Evolutionary conservation across 2,329 filamentous ascomycete genomes (phyloP).

Genomic region (Metarhizium humberi): DNA sequence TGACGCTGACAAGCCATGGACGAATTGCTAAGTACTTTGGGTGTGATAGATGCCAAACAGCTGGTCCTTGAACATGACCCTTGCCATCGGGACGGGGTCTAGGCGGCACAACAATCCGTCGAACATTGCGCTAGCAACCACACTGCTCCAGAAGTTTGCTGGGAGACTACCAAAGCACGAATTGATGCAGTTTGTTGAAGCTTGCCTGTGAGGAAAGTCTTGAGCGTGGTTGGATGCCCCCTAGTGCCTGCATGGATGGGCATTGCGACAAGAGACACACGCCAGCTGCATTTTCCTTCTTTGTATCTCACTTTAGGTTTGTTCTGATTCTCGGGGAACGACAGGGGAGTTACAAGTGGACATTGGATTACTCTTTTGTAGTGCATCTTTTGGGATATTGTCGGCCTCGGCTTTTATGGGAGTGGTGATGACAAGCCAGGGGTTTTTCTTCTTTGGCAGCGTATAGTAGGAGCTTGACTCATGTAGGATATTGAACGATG

Average conservation of each 20-base stretch:
- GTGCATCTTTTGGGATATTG: not conserved
- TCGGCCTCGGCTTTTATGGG: not conserved
- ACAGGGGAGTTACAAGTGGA: not conserved
- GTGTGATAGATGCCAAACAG: constrained; percentile 13
- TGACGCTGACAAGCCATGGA: not conserved
- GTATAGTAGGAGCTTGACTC: not conserved
- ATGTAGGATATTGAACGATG: not conserved
- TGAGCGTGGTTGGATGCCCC: not conserved
- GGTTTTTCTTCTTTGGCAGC: not conserved
- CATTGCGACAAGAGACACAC: not conserved
- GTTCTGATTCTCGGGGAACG: not conserved
- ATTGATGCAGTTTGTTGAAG: constrained; percentile 15
- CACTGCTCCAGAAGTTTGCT: constrained; percentile 15
- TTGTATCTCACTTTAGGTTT: not conserved
- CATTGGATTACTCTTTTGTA: not conserved
- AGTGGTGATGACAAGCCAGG: not conserved
- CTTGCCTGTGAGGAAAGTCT: constrained; percentile 12
- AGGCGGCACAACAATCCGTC: constrained; percentile 14
- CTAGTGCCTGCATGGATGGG: no score
- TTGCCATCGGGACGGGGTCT: constrained; percentile 9
- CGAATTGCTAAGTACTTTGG: not conserved
- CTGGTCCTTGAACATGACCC: constrained; percentile 17
- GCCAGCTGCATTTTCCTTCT: not conserved
- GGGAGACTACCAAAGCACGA: constrained; percentile 16
- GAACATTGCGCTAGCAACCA: constrained; percentile 15